Evolutionary conservation across 2,329 filamentous ascomycete species (phyloP).

Genomic region (Polytolypa hystricis): DNA sequence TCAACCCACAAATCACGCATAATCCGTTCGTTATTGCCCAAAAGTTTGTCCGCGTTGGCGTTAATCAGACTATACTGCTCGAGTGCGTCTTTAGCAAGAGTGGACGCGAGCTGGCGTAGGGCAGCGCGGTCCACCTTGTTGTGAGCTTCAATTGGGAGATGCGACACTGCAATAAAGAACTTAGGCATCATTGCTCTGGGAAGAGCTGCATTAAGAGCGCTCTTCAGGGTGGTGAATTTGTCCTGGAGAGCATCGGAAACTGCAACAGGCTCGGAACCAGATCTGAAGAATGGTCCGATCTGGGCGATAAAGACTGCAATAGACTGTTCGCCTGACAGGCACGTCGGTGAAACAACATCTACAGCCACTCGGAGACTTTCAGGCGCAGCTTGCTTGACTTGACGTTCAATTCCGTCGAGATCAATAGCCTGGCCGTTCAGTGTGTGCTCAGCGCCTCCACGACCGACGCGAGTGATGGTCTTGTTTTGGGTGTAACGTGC

Average conservation of each 20-base stretch:
- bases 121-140: not conserved
- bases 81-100: not conserved
- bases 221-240: not conserved
- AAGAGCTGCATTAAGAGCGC: not conserved
- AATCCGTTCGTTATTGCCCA: conserved; percentile 4
- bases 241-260: not conserved
- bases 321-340: conserved; percentile 73
- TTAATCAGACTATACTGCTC: not conserved
- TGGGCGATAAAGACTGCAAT: conserved; percentile 36
- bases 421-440: conserved; percentile 73
- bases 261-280: not conserved
- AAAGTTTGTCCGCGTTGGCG: not conserved
- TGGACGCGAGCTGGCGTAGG: not conserved
- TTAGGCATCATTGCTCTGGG: not conserved
- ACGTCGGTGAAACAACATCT: conserved; percentile 74
- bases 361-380: conserved; percentile 46
- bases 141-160: not conserved
- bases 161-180: not conserved
- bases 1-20: conserved; percentile 9
- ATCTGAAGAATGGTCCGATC: not conserved
- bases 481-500: conserved; percentile 57
- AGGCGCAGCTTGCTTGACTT: conserved; percentile 58
- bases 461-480: conserved; percentile 65
- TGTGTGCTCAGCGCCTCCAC: conserved; percentile 74
- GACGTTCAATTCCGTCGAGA: conserved; percentile 73